phyloP scores from a whole-genome alignment of 192 early-diverging fungal genomes.

The Kickxella alabastrina region DNA sequence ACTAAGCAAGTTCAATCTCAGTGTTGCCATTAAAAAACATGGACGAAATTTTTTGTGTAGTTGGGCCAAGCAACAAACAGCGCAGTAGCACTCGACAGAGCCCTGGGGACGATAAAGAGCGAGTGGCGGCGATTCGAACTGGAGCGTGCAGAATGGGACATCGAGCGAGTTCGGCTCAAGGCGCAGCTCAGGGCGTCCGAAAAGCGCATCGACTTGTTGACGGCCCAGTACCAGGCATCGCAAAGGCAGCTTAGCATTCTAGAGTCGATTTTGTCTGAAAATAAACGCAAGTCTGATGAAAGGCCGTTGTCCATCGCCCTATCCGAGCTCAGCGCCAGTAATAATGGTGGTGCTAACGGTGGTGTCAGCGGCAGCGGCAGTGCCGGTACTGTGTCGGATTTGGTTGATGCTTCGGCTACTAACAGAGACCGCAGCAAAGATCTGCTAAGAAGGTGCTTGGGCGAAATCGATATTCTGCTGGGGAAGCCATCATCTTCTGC shows the following conservation, averaged over 20 bases:
- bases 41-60: too few species aligned
- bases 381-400: background rate
- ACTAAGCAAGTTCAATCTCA: too few species aligned
- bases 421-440: slow-evolving; percentile 18
- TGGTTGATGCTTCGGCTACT: slow-evolving; percentile 13
- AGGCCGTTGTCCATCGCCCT: too few species aligned
- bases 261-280: slow-evolving; percentile 13
- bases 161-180: slow-evolving; percentile 46
- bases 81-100: slow-evolving; percentile 27
- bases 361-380: background rate
- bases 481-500: background rate
- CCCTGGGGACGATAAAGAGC: slow-evolving; percentile 23
- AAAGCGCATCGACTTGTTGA: slow-evolving; percentile 34
- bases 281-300: background rate
- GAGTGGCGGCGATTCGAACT: slow-evolving; percentile 46
- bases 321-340: too few species aligned
- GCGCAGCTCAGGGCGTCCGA: slow-evolving; percentile 31
- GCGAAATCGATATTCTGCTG: slow-evolving; percentile 34
- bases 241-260: slow-evolving; percentile 29
- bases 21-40: too few species aligned
- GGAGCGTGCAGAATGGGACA: slow-evolving; percentile 42
- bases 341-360: too few species aligned
- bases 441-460: slow-evolving; percentile 27
- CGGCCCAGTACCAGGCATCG: slow-evolving; percentile 15
- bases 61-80: slow-evolving; percentile 1